Conservation (phyloP, 2,329 filamentous ascomycete species). For the Lojkania enalia region DNA sequence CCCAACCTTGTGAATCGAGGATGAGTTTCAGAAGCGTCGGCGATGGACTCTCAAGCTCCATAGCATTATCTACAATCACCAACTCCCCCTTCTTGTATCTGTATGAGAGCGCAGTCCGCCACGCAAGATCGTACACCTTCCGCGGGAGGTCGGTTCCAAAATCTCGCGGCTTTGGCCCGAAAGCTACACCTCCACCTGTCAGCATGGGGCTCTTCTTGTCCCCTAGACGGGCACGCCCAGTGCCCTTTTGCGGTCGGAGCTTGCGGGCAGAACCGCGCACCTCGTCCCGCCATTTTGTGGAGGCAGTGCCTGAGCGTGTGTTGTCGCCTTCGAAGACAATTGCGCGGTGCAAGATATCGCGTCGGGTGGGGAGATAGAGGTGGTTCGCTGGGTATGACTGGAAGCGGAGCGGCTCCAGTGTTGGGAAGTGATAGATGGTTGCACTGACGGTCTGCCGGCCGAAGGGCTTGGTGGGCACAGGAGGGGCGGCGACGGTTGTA, state of each 20-base stretch:
- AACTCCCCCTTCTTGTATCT: conserved; percentile 86
- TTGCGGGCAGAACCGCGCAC: conserved; percentile 84
- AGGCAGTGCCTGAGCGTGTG: conserved; percentile 76
- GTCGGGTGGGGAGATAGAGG: conserved; percentile 82
- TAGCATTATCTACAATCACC: conserved; percentile 77
- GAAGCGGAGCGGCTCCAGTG: conserved; percentile 79
- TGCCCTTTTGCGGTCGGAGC: conserved; percentile 83
- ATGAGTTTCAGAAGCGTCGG: conserved; percentile 68
- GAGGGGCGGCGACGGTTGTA: conserved; percentile 46
- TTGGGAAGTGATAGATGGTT: conserved; percentile 88
- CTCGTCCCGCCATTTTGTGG: conserved; percentile 61
- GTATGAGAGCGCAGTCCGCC: conserved; percentile 91
- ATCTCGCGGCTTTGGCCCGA: conserved; percentile 90
- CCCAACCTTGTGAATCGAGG: conserved; percentile 67
- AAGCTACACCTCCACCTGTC: conserved; percentile 81
- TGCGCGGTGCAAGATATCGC: conserved; percentile 90
- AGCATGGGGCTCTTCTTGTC: conserved; percentile 80
- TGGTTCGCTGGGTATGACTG: conserved; percentile 79
- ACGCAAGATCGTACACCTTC: conserved; percentile 95
- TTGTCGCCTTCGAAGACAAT: conserved; percentile 90
- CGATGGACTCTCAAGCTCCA: conserved; percentile 69
- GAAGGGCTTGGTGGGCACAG: conserved; percentile 37
- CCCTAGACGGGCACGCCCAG: conserved; percentile 77
- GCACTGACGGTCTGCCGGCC: conserved; percentile 65
- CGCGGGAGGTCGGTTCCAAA: conserved; percentile 80